phyloP scores from a whole-genome alignment of 2,329 filamentous ascomycete species.

The Stemphylium lycopersici region DNA sequence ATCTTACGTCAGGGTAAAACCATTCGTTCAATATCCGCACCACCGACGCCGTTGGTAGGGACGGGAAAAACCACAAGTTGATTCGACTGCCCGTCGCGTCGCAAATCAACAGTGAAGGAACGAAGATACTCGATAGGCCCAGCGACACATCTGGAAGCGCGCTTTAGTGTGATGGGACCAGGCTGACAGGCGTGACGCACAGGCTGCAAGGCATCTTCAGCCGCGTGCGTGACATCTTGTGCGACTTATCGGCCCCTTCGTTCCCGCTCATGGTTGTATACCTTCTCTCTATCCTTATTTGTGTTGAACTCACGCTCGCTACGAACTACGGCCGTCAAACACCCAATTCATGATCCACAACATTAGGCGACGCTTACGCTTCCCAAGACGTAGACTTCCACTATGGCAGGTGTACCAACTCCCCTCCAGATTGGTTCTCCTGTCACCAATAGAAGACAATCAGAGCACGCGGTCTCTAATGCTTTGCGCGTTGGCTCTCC shows the following conservation, averaged over 20 bases:
- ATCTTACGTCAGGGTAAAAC: neutral
- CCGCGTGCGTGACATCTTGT: slow-evolving; percentile 11
- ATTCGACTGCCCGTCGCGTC: neutral
- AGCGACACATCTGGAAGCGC: slow-evolving; percentile 7
- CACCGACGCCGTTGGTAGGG: neutral
- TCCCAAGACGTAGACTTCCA: slow-evolving; percentile 1
- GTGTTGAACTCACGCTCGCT: neutral
- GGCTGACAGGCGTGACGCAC: slow-evolving; percentile 22
- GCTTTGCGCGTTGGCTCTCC: slow-evolving; percentile 43
- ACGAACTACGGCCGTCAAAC: neutral
- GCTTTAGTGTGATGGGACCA: slow-evolving; percentile 15
- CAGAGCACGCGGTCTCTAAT: slow-evolving; percentile 31
- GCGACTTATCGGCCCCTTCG: neutral
- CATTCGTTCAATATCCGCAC: neutral
- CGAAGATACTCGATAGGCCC: neutral
- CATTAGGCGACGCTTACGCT: neutral
- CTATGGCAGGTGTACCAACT: slow-evolving; percentile 40
- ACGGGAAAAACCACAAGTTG: slow-evolving; percentile 7
- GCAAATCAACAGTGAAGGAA: neutral
- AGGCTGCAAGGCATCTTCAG: slow-evolving; percentile 25
- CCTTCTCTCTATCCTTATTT: neutral
- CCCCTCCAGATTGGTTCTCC: slow-evolving; percentile 42
- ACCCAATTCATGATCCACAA: neutral
- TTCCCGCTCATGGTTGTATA: neutral
- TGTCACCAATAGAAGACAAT: slow-evolving; percentile 21